phyloP scores from a whole-genome alignment of 306 rosid genomes.

The Betula pendula region DNA sequence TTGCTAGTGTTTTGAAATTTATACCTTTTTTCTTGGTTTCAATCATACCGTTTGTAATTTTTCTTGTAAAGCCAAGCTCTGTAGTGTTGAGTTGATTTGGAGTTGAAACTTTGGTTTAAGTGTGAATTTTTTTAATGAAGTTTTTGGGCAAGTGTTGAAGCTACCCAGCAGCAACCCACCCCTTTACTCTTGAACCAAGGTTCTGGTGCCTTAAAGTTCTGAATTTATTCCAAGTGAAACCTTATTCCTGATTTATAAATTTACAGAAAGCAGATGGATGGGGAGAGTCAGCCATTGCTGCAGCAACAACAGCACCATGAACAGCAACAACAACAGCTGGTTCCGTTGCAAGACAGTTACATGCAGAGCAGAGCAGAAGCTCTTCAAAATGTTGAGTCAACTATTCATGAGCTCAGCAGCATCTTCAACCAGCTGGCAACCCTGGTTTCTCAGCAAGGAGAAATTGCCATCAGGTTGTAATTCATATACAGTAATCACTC shows the following conservation, averaged over 20 bases:
- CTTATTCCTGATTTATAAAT: slow-evolving; percentile 21
- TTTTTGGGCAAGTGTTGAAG: neutral
- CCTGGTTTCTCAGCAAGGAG: slow-evolving; percentile 96
- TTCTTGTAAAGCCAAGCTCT: neutral
- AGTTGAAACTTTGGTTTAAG: neutral
- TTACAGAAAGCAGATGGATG: slow-evolving; percentile 75
- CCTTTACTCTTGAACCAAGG: neutral
- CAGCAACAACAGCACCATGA: slow-evolving; percentile 42
- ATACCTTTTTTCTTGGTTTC: neutral
- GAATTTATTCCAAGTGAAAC: slow-evolving; percentile 6
- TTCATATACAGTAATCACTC: neutral
- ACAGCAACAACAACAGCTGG: slow-evolving; percentile 77
- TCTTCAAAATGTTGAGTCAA: slow-evolving; percentile 94
- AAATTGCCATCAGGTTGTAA: slow-evolving; percentile 86
- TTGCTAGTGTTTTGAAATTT: neutral
- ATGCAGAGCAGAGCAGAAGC: slow-evolving; percentile 99
- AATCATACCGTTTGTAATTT: neutral
- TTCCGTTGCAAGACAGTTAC: slow-evolving; percentile 87
- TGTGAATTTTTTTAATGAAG: neutral
- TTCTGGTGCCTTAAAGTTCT: neutral
- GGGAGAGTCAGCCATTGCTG: slow-evolving; percentile 85
- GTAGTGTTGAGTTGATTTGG: slow-evolving; percentile 9
- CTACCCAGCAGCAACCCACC: neutral
- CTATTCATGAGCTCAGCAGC: slow-evolving; percentile 91
- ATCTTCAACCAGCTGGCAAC: slow-evolving; percentile 95